phyloP scores from a whole-genome alignment of 768 basidiomycete genomes.

The Boletus fagicola region DNA sequence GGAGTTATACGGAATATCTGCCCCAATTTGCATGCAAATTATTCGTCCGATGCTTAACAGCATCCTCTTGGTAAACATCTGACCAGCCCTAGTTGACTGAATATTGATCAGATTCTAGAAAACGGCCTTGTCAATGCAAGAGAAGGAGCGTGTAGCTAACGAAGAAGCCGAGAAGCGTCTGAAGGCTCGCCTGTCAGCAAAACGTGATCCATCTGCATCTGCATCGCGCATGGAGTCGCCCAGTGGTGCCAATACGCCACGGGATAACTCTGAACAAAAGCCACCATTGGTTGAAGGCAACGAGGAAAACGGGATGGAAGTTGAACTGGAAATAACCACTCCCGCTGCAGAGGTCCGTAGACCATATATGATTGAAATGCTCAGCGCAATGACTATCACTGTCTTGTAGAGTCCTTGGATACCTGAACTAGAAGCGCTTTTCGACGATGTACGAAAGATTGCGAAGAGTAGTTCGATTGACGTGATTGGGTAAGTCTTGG shows the following conservation, averaged over 20 bases:
- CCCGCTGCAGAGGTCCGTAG: conserved; percentile 27
- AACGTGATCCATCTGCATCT: conserved; percentile 61
- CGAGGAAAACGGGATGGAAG: conserved; percentile 55
- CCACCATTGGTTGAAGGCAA: conserved; percentile 31
- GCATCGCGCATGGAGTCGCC: conserved; percentile 67
- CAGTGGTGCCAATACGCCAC: conserved; percentile 33
- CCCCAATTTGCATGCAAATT: conserved; percentile 92
- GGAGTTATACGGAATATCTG: conserved; percentile 73
- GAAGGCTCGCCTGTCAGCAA: conserved; percentile 72
- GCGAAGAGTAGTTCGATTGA: conserved; percentile 64
- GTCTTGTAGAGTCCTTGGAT: conserved; percentile 69
- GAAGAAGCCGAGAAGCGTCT: conserved; percentile 80
- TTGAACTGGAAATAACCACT: conserved; percentile 37
- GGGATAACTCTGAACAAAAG: conserved; percentile 28
- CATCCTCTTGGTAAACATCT: conserved; percentile 52
- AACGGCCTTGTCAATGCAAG: conserved; percentile 60
- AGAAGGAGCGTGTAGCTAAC: conserved; percentile 64
- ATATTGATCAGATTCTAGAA: conserved; percentile 38
- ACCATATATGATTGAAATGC: conserved; percentile 1
- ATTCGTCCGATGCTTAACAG: conserved; percentile 77
- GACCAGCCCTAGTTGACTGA: not conserved
- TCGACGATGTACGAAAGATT: conserved; percentile 72
- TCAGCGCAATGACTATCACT: conserved; percentile 7
- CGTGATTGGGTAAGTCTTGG: conserved; percentile 63
- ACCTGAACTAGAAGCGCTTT: conserved; percentile 65